These are phyloP conservation scores for Leccinum obscurum DNA, from an alignment of 768 basidiomycete genomes.

Conservation along the genomic window DNA sequence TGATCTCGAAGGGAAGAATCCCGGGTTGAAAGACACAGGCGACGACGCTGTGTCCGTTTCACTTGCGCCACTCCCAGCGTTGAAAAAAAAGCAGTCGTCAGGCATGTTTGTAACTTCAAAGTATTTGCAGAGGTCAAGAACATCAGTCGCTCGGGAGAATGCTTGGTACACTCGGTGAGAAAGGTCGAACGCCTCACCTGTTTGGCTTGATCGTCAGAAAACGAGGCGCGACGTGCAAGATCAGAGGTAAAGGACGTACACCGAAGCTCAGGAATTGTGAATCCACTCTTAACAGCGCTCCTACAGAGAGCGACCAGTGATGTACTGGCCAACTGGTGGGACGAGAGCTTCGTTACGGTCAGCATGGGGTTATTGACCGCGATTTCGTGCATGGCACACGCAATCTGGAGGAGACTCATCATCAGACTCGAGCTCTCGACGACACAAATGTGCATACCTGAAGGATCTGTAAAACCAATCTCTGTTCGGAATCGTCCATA, in stretches of 20 bases:
- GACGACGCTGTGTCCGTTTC: background rate
- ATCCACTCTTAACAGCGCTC: background rate
- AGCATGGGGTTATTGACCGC: slow-evolving; percentile 17
- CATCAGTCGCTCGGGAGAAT: background rate
- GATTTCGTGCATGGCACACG: slow-evolving; percentile 27
- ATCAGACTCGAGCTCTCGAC: background rate
- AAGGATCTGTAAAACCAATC: slow-evolving; percentile 17
- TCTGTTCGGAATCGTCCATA: slow-evolving; percentile 12
- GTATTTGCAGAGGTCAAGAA: slow-evolving; percentile 9
- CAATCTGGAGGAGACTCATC: slow-evolving; percentile 12
- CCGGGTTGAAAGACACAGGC: background rate
- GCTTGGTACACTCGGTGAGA: slow-evolving; percentile 3
- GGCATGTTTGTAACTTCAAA: background rate
- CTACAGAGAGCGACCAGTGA: slow-evolving; percentile 13
- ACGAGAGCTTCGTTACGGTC: slow-evolving; percentile 2
- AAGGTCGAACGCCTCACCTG: slow-evolving; percentile 12
- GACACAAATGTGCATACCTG: slow-evolving; percentile 15
- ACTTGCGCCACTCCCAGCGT: background rate
- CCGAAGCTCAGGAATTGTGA: background rate
- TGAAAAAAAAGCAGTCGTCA: background rate
- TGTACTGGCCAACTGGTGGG: slow-evolving; percentile 9
- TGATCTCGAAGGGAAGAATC: background rate
- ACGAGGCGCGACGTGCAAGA: background rate
- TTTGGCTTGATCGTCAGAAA: slow-evolving; percentile 5
- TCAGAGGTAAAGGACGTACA: slow-evolving; percentile 11